Evolutionary conservation across 2,329 filamentous ascomycete genomes (phyloP), one percentile per base, ranked within the genome.

Genomic region (Fusarium poae): DNA sequence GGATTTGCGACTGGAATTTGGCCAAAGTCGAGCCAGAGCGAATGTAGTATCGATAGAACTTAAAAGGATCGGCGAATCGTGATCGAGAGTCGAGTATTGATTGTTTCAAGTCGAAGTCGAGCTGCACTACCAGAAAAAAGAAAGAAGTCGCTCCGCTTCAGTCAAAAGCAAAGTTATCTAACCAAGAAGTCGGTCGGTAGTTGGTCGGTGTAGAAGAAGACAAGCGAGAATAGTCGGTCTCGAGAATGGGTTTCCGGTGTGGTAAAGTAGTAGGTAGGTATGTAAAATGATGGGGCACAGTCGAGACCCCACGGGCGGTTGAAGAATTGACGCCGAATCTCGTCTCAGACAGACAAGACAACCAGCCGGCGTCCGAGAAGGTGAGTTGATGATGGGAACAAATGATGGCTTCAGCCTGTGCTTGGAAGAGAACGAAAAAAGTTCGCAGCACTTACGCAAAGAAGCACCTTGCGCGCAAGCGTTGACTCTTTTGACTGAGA

Each of bases 391-490:
- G 34, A 46, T 35, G 39, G 54, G 40, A 51, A 62, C 50, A 53
- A 51, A 63, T 37, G 50, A 61, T 37, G 45, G 37, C 59, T 49
- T 63, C 61, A 58, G 59, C 61, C 59, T 30, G 57, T 67, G 32
- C 53, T 55, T 50, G 34, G 46, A 45, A 67, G 50, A 57, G 55
- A 64, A 46, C 59, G 52, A 62, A 65, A 72, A 70, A 73, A 40
- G 45, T 48, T 73, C 63, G 61, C 68, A 72, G 63, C 68, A 73
- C 57, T 61, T 70, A 62, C 65, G 53, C 69, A 57, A 60, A 50
- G 61, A 53, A 57, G 67, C 56, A 61, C 71, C 71, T 64, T 73
- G 71, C 68, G 51, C 54, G 50, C 43, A 44, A 65, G 50, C 52
- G 67, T 71, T 53, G 56, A 73, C 68, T 61, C 48, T 61, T 29